These are phyloP conservation scores for Lipomyces sp. DNA, from an alignment of 805 yeast species.

Conservation along the genomic window DNA sequence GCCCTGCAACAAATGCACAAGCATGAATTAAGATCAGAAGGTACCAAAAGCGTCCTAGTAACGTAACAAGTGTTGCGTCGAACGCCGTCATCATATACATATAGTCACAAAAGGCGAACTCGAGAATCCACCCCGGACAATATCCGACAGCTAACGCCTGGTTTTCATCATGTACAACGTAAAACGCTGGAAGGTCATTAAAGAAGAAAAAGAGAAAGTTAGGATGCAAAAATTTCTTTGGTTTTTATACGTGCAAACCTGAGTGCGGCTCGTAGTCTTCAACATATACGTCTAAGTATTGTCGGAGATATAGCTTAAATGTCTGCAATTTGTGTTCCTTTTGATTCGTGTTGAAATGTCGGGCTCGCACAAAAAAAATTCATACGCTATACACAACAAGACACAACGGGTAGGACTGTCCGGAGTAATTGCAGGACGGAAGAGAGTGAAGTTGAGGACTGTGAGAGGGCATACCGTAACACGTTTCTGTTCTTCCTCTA, in stretches of 20 bases:
- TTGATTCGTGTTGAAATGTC: background rate
- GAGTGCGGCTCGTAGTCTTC: background rate
- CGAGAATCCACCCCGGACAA: constrained; percentile 7
- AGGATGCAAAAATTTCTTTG: background rate
- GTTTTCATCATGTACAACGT: constrained; percentile 38
- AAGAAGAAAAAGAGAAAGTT: constrained; percentile 19
- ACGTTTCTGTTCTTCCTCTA: background rate
- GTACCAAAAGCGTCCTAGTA: constrained; percentile 32
- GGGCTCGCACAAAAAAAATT: background rate
- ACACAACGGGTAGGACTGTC: background rate
- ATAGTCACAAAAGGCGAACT: background rate
- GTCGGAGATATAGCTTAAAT: background rate
- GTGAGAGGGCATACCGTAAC: background rate
- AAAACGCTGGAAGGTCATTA: constrained; percentile 39
- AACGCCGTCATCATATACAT: constrained; percentile 36
- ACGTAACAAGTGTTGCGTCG: constrained; percentile 40
- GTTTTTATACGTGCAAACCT: constrained; percentile 7
- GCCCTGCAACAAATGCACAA: background rate
- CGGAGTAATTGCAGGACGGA: background rate
- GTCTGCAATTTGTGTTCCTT: background rate
- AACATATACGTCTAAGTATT: background rate
- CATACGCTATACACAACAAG: background rate
- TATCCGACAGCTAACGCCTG: constrained; percentile 36
- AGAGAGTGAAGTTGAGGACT: background rate
- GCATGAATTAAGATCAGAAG: constrained; percentile 27